Percentiles rank a stretch among this genome's conserved stretches.
phyloP scores from a whole-genome alignment of 768 basidiomycete species.

The Mycena albidolilacea region DNA sequence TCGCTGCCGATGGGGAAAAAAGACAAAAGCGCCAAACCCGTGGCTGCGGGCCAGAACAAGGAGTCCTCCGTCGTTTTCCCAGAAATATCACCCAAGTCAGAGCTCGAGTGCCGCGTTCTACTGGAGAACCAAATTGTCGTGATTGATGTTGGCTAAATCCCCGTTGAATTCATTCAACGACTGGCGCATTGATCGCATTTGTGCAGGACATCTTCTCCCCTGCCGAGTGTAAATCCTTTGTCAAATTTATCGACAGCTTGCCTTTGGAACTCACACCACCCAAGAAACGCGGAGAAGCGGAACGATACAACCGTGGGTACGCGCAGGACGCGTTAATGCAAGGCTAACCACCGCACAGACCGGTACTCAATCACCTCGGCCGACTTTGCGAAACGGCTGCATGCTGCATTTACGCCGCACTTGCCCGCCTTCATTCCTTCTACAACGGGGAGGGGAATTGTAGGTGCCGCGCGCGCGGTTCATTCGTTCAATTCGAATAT shows the following conservation, averaged over 20 bases:
- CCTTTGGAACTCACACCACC: constrained; percentile 78
- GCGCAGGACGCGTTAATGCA: not conserved
- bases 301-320: constrained; percentile 74
- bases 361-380: constrained; percentile 72
- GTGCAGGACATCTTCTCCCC: constrained; percentile 68
- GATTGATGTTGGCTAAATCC: constrained; percentile 62
- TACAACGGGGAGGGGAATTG: constrained; percentile 38
- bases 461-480: constrained; percentile 52
- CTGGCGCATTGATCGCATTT: not conserved
- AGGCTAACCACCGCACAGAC: constrained; percentile 54
- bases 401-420: constrained; percentile 66
- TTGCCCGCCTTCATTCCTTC: constrained; percentile 69
- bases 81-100: constrained; percentile 57
- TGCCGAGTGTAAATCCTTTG: constrained; percentile 73
- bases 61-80: constrained; percentile 55
- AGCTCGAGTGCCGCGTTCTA: constrained; percentile 61
- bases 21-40: constrained; percentile 12
- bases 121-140: constrained; percentile 78
- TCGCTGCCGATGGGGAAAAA: constrained; percentile 23
- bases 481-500: constrained; percentile 83
- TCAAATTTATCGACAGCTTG: constrained; percentile 71
- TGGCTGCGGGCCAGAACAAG: not conserved
- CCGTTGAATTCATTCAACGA: not conserved
- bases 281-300: constrained; percentile 81
- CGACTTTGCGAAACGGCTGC: constrained; percentile 71